Percentiles rank a stretch among this genome's conserved stretches.
Evolutionary conservation across 192 early-diverging fungal genomes (phyloP).

Genomic region (Backusella liffmaniae): DNA sequence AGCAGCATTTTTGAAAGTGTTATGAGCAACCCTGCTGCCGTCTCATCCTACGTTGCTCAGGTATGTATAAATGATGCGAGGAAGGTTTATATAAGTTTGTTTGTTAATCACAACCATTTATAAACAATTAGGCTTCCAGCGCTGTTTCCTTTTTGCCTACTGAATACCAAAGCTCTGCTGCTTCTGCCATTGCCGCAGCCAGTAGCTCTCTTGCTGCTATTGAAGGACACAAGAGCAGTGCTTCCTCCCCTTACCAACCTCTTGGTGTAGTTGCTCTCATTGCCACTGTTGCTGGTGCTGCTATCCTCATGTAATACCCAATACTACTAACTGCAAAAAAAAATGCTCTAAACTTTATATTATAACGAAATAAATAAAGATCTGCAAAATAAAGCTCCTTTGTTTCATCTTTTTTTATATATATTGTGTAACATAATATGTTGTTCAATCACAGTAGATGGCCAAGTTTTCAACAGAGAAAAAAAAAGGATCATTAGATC

Average conservation of each 20-base stretch:
- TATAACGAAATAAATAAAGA: slow-evolving; percentile 1
- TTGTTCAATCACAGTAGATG: background rate
- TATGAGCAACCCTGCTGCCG: background rate
- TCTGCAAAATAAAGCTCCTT: background rate
- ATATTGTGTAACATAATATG: background rate
- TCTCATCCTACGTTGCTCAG: background rate
- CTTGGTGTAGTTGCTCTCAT: slow-evolving; percentile 4
- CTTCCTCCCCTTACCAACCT: background rate
- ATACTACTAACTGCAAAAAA: background rate
- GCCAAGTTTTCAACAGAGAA: background rate
- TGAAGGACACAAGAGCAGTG: background rate
- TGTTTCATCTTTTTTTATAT: background rate
- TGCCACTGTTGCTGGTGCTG: background rate
- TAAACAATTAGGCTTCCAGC: background rate
- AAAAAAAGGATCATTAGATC: background rate
- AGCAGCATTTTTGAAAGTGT: background rate
- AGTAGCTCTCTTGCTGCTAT: background rate
- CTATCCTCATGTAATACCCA: background rate
- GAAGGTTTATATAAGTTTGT: background rate
- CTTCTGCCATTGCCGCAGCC: background rate
- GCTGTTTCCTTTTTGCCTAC: background rate
- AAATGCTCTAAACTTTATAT: background rate
- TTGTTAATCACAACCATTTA: background rate
- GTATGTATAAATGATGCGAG: background rate
- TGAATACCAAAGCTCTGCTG: slow-evolving; percentile 8